Evolutionary conservation across 2,329 filamentous ascomycete species (phyloP).

Genomic region (Cercospora janseana): DNA sequence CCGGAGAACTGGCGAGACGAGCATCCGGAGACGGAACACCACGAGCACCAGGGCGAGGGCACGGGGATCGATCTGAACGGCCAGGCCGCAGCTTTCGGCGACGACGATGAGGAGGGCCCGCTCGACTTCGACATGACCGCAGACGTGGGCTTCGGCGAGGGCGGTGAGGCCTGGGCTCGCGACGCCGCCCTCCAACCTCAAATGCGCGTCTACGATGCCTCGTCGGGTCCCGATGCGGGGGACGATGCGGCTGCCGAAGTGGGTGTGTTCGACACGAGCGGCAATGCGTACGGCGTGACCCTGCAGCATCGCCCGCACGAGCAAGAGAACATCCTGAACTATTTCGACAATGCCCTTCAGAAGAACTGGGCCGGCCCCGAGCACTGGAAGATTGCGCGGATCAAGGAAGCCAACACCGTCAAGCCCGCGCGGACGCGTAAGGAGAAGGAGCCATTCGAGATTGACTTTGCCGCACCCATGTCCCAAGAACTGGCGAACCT

Average conservation of each 20-base stretch:
- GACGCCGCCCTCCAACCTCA: slow-evolving; percentile 85
- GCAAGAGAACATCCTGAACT: slow-evolving; percentile 94
- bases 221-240: slow-evolving; percentile 55
- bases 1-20: slow-evolving; percentile 76
- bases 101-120: slow-evolving; percentile 70
- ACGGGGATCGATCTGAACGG: slow-evolving; percentile 45
- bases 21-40: slow-evolving; percentile 51
- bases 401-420: slow-evolving; percentile 70
- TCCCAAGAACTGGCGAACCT: slow-evolving; percentile 68
- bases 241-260: slow-evolving; percentile 47
- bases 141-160: slow-evolving; percentile 87
- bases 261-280: slow-evolving; percentile 57
- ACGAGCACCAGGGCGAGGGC: slow-evolving; percentile 55
- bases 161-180: slow-evolving; percentile 90
- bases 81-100: slow-evolving; percentile 46
- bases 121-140: slow-evolving; percentile 60
- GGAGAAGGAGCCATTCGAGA: slow-evolving; percentile 94
- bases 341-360: slow-evolving; percentile 92
- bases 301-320: slow-evolving; percentile 66
- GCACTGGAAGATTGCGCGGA: slow-evolving; percentile 94
- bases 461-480: slow-evolving; percentile 80
- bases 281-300: slow-evolving; percentile 74
- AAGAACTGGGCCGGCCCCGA: slow-evolving; percentile 99
- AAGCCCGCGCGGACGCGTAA: slow-evolving; percentile 72
- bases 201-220: slow-evolving; percentile 70